These are phyloP conservation scores for Allomyces macrogynus DNA, from an alignment of 192 early-diverging fungal genomes.

Conservation along the genomic window DNA sequence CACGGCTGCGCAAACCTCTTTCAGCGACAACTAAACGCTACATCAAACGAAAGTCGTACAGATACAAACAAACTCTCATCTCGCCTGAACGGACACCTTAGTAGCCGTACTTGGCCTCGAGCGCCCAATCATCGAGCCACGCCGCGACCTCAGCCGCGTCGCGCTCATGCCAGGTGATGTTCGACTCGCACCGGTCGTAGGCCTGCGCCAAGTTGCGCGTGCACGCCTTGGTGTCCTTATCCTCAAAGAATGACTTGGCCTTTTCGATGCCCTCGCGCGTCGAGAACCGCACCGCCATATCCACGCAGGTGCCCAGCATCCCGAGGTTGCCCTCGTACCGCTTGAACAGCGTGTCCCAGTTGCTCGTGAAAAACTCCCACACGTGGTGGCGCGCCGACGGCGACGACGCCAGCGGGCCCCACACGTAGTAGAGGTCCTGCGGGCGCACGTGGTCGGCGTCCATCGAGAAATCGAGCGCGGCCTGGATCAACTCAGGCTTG, in stretches of 20 bases:
- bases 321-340: slow-evolving; percentile 30
- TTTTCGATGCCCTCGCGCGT: neutral
- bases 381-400: slow-evolving; percentile 27
- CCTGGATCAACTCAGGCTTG: slow-evolving; percentile 29
- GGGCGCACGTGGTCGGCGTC: slow-evolving; percentile 39
- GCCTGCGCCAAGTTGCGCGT: neutral
- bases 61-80: too few species aligned
- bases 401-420: slow-evolving; percentile 24
- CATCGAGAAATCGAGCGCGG: slow-evolving; percentile 37
- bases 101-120: neutral
- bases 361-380: slow-evolving; percentile 45
- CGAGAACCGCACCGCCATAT: neutral
- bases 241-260: neutral
- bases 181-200: neutral
- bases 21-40: too few species aligned
- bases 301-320: slow-evolving; percentile 20
- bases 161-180: neutral
- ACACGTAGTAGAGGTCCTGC: slow-evolving; percentile 44
- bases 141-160: neutral
- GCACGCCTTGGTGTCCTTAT: neutral
- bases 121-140: neutral
- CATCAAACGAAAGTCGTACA: too few species aligned
- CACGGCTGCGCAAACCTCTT: too few species aligned
- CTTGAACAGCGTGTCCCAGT: slow-evolving; percentile 30
- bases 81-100: neutral